Percentiles rank a stretch among this genome's conserved stretches.
These are phyloP conservation scores for Rhizopogon roseolus DNA, from an alignment of 768 basidiomycete species.

Conservation along the genomic window DNA sequence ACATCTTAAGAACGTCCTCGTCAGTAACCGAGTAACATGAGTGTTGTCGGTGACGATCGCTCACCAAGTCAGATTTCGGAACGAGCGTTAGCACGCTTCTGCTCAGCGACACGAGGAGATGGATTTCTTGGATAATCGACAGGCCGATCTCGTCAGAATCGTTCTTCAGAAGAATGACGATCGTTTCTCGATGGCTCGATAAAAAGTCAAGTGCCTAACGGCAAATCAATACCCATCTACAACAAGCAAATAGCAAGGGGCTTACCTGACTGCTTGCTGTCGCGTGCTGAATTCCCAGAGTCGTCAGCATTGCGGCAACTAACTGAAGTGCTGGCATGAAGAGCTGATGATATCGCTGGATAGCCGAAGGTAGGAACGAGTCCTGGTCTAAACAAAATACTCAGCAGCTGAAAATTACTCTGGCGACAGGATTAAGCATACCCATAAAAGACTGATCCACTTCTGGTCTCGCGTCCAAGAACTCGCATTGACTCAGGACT, in stretches of 20 bases:
- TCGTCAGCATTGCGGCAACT: constrained; percentile 69
- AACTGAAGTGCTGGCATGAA: constrained; percentile 86
- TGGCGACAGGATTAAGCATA: too few species aligned
- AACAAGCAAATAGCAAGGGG: not conserved
- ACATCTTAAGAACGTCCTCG: constrained; percentile 29
- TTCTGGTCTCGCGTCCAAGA: constrained; percentile 80
- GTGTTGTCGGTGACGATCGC: constrained; percentile 18
- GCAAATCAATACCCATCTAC: not conserved
- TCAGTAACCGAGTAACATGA: not conserved
- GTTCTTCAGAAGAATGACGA: constrained; percentile 78
- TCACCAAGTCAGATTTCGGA: constrained; percentile 73
- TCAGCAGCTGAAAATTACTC: not conserved
- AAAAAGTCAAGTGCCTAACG: constrained; percentile 75
- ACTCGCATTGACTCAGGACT: constrained; percentile 79
- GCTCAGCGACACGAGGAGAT: constrained; percentile 73
- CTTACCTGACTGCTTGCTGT: constrained; percentile 67
- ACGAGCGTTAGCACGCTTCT: constrained; percentile 64
- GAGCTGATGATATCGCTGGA: constrained; percentile 88
- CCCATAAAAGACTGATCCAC: constrained; percentile 80
- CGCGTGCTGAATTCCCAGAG: constrained; percentile 64
- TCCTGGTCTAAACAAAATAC: constrained; percentile 56
- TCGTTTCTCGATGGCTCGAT: constrained; percentile 75
- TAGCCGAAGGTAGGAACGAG: constrained; percentile 82
- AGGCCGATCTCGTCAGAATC: constrained; percentile 58
- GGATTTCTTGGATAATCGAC: constrained; percentile 71